These are phyloP conservation scores for Thermoascus crustaceus DNA, from an alignment of 2,329 filamentous ascomycete species.

Conservation along the genomic window DNA sequence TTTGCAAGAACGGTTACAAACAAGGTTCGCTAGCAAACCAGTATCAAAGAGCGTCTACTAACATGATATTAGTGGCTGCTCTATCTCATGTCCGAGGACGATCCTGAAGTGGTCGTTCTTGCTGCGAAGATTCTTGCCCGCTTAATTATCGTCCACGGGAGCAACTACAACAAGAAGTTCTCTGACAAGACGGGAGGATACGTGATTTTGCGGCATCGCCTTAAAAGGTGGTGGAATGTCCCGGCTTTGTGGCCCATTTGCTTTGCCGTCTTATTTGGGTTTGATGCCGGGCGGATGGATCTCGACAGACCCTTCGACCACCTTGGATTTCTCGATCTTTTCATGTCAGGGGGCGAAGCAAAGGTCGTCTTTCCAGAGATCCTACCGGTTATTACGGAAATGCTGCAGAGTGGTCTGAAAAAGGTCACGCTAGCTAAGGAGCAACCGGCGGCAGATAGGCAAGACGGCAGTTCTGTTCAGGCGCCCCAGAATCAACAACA, in stretches of 20 bases:
- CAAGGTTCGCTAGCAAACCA: slow-evolving; percentile 52
- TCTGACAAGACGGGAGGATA: slow-evolving; percentile 81
- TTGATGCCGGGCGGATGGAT: slow-evolving; percentile 67
- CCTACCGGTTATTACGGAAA: slow-evolving; percentile 68
- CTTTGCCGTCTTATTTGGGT: slow-evolving; percentile 79
- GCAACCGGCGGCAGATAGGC: slow-evolving; percentile 49
- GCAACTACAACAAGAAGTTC: slow-evolving; percentile 77
- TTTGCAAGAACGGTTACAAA: slow-evolving; percentile 94
- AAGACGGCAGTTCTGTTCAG: slow-evolving; percentile 4
- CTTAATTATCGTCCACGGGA: slow-evolving; percentile 73
- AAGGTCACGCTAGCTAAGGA: slow-evolving; percentile 52
- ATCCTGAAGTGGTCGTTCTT: slow-evolving; percentile 72
- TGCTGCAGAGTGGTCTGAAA: slow-evolving; percentile 80
- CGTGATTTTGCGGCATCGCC: slow-evolving; percentile 67
- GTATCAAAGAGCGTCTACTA: slow-evolving; percentile 9
- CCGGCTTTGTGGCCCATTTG: slow-evolving; percentile 79
- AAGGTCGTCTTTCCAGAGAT: slow-evolving; percentile 69
- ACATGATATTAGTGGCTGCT: slow-evolving; percentile 64
- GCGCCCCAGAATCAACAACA: slow-evolving; percentile 7
- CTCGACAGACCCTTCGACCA: slow-evolving; percentile 67
- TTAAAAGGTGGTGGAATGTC: slow-evolving; percentile 84
- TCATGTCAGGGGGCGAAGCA: slow-evolving; percentile 50
- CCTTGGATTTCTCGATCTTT: slow-evolving; percentile 64
- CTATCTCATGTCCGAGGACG: slow-evolving; percentile 79
- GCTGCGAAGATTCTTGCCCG: slow-evolving; percentile 77